Evolutionary conservation across 1,284 basidiomycete genomes (phyloP).

Genomic region (Pyrrhoderma noxium): DNA sequence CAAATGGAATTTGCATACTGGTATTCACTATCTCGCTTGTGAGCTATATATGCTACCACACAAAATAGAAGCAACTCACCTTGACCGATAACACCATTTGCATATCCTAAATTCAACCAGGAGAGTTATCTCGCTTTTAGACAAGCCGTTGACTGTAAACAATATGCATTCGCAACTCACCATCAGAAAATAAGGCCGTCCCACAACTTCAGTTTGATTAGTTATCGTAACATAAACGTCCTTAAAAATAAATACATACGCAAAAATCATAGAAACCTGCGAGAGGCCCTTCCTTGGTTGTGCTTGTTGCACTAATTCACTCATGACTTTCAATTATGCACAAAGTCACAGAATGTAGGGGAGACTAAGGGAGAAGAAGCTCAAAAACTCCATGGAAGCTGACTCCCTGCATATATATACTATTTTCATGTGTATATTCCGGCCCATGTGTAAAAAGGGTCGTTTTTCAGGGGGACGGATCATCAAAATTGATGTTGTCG

Average conservation of each 20-base stretch:
- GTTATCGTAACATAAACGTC: background rate
- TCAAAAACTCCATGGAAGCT: too few species aligned
- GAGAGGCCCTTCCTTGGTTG: constrained; percentile 25
- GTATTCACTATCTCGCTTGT: constrained; percentile 46
- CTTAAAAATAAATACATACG: constrained; percentile 43
- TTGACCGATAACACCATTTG: constrained; percentile 70
- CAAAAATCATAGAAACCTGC: constrained; percentile 71
- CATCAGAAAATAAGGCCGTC: constrained; percentile 83
- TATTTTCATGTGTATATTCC: too few species aligned
- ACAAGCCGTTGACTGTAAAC: background rate
- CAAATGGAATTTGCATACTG: constrained; percentile 32
- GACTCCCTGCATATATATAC: too few species aligned
- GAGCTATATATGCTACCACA: background rate
- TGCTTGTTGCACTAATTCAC: constrained; percentile 7
- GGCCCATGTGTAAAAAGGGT: too few species aligned
- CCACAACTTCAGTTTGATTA: constrained; percentile 47
- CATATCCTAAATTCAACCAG: constrained; percentile 49
- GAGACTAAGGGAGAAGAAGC: background rate
- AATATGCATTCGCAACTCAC: constrained; percentile 30
- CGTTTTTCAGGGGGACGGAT: too few species aligned
- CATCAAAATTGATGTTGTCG: too few species aligned
- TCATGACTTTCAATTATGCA: background rate
- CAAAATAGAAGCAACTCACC: constrained; percentile 37
- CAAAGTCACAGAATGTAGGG: background rate
- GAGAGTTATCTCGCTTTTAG: constrained; percentile 5